These are phyloP conservation scores for Thalassiosira livingstoniorum DNA, from an alignment of 352 stramenopile genomes.

Conservation along the genomic window DNA sequence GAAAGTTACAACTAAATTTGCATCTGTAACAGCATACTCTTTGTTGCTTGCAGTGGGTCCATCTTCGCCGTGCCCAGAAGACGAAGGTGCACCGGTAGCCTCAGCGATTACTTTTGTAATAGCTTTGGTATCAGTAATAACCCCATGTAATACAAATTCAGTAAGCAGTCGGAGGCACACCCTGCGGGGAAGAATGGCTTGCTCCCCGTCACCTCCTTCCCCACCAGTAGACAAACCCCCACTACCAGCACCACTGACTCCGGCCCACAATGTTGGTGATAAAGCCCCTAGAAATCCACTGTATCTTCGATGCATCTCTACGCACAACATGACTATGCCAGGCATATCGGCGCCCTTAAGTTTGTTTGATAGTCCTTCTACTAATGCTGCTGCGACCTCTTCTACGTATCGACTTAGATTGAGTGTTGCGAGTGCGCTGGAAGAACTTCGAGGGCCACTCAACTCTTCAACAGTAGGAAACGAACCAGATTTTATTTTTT, in stretches of 20 bases:
- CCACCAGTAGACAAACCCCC: not conserved
- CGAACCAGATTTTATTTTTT: constrained; percentile 89
- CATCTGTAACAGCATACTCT: constrained; percentile 87
- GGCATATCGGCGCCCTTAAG: constrained; percentile 85
- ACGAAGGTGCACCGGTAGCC: constrained; percentile 55
- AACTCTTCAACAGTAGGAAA: constrained; percentile 48
- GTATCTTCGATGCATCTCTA: constrained; percentile 92
- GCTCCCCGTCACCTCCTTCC: constrained; percentile 6
- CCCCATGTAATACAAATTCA: constrained; percentile 78
- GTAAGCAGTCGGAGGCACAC: constrained; percentile 76
- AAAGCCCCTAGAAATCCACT: constrained; percentile 84
- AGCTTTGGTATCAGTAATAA: constrained; percentile 73
- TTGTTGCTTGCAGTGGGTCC: constrained; percentile 31
- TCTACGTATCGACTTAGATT: constrained; percentile 96
- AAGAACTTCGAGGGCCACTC: constrained; percentile 34
- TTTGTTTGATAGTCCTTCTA: constrained; percentile 80
- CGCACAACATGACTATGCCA: constrained; percentile 89
- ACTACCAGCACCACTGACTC: constrained; percentile 44
- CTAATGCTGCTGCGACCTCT: constrained; percentile 91
- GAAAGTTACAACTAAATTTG: constrained; percentile 93
- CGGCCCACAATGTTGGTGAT: constrained; percentile 28
- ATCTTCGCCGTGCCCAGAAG: not conserved
- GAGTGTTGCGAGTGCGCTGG: constrained; percentile 89
- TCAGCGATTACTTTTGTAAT: constrained; percentile 76
- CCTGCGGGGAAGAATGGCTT: constrained; percentile 48